Conservation (phyloP, 805 yeast species). For the Candida multigemmis region DNA sequence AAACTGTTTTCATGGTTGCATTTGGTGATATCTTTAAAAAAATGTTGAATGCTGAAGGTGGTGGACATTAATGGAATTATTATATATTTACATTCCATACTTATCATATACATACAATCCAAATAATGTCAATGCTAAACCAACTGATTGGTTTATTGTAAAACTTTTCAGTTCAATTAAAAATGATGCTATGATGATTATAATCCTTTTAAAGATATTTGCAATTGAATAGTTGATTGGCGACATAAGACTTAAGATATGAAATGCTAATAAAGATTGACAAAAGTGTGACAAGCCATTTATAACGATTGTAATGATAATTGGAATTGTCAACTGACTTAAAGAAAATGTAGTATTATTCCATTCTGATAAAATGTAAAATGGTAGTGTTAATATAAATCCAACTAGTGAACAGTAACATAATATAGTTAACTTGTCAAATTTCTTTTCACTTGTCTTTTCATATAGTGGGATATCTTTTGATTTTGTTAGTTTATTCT, state of each 20-base stretch:
- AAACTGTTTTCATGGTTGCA: constrained; percentile 97
- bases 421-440: constrained; percentile 65
- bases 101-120: constrained; percentile 35
- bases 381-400: constrained; percentile 54
- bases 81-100: constrained; percentile 21
- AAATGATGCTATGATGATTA: constrained; percentile 59
- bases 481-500: constrained; percentile 51
- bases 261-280: constrained; percentile 70
- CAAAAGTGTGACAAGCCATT: constrained; percentile 65
- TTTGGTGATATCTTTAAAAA: constrained; percentile 73
- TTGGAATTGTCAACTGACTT: constrained; percentile 18
- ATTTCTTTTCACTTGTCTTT: constrained; percentile 22
- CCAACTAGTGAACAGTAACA: constrained; percentile 68
- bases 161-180: constrained; percentile 44
- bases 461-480: constrained; percentile 11
- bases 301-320: constrained; percentile 34
- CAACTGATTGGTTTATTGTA: constrained; percentile 21
- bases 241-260: constrained; percentile 60
- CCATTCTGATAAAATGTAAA: constrained; percentile 52
- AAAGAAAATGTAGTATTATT: constrained; percentile 16
- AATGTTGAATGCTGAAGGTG: constrained; percentile 32
- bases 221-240: constrained; percentile 77
- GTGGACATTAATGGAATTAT: constrained; percentile 18
- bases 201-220: constrained; percentile 64
- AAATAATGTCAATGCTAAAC: constrained; percentile 24